A percentile compares a stretch with the other conserved stretches of the same genome.
Evolutionary conservation across 2,329 filamentous ascomycete species (phyloP).

Genomic region (Rasamsonia emersonii): DNA sequence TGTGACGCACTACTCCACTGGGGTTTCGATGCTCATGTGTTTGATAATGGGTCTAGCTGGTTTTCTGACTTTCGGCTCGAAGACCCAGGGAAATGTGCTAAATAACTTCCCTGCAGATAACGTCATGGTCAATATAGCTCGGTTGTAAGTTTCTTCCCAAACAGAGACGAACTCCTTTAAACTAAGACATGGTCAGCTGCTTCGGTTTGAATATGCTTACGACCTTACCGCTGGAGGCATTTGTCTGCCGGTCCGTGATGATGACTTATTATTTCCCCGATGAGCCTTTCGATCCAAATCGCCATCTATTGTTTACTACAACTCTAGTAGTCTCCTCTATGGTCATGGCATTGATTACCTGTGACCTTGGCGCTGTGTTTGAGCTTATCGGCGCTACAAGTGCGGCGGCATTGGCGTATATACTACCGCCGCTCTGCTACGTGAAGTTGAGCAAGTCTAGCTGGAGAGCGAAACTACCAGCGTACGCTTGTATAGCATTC

Average conservation of each 20-base stretch:
- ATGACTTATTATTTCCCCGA: constrained; percentile 68
- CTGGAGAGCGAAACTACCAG: constrained; percentile 65
- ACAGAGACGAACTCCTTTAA: background rate
- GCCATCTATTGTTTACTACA: constrained; percentile 81
- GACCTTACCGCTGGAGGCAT: constrained; percentile 89
- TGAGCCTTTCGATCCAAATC: constrained; percentile 69
- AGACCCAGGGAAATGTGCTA: constrained; percentile 87
- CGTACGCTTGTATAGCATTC: constrained; percentile 65
- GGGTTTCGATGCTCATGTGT: constrained; percentile 84
- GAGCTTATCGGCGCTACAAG: constrained; percentile 94
- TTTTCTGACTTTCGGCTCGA: constrained; percentile 86
- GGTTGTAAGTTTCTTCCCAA: constrained; percentile 47
- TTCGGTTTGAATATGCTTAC: constrained; percentile 99
- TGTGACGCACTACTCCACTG: constrained; percentile 90
- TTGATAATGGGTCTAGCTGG: constrained; percentile 79
- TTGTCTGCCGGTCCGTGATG: constrained; percentile 96
- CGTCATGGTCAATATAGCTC: constrained; percentile 85
- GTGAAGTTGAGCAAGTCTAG: constrained; percentile 77
- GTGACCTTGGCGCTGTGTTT: constrained; percentile 88
- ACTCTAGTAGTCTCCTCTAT: constrained; percentile 72
- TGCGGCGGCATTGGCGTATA: constrained; percentile 89
- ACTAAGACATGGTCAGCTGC: constrained; percentile 44
- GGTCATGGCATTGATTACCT: constrained; percentile 71
- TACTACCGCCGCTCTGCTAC: constrained; percentile 88
- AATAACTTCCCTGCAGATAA: constrained; percentile 95